Conservation (phyloP, 2,329 filamentous ascomycete species). For the Diplodia sapinea region DNA sequence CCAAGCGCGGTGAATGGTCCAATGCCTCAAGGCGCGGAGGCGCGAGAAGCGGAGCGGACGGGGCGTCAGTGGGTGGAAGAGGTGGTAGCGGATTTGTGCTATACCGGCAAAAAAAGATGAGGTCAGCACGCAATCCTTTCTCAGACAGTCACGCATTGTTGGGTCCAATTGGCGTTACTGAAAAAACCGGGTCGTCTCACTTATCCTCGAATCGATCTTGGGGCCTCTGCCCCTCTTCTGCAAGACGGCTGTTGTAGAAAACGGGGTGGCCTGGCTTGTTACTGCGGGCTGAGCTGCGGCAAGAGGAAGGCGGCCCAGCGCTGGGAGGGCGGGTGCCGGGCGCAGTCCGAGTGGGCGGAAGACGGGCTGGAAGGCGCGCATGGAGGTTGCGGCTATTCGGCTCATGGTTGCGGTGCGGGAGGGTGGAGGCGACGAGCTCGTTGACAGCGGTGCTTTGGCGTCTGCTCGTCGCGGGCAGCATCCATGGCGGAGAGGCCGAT, state of each 20-base stretch:
- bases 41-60: slow-evolving; percentile 87
- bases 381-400: slow-evolving; percentile 15
- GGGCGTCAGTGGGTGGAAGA: slow-evolving; percentile 70
- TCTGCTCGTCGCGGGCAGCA: neutral
- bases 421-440: neutral
- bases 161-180: slow-evolving; percentile 21
- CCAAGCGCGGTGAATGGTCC: slow-evolving; percentile 99
- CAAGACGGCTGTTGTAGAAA: slow-evolving; percentile 31
- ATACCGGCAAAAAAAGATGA: slow-evolving; percentile 14
- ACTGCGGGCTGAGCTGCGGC: slow-evolving; percentile 9
- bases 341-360: slow-evolving; percentile 27
- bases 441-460: neutral
- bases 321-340: neutral
- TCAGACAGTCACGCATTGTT: neutral
- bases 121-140: neutral
- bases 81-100: slow-evolving; percentile 73
- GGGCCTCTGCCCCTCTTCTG: slow-evolving; percentile 11
- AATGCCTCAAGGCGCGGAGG: slow-evolving; percentile 87
- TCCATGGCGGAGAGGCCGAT: neutral
- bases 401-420: slow-evolving; percentile 10
- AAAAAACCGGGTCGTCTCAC: slow-evolving; percentile 34
- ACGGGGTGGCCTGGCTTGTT: slow-evolving; percentile 22
- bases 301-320: slow-evolving; percentile 20
- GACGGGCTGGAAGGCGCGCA: slow-evolving; percentile 29
- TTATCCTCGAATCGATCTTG: slow-evolving; percentile 32